Evolutionary conservation across 306 rosid genomes (phyloP), one percentile per base, ranked within the genome.

Genomic region (Medicago arabica): DNA sequence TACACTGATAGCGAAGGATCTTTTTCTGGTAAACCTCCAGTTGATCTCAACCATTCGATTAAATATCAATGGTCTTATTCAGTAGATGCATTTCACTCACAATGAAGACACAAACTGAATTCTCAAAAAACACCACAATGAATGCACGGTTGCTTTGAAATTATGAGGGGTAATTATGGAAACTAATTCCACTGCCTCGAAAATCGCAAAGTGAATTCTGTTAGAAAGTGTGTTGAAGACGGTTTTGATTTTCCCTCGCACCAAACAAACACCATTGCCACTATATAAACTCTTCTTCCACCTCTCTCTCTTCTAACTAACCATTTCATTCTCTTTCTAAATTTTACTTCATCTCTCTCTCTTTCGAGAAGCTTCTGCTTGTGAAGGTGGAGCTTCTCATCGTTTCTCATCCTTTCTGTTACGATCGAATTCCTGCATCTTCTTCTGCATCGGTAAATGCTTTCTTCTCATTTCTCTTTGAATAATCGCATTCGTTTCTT

Each of bases 171-270:
- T 12, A 74, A 14, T 51, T 28, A 19, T 7, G 83, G 68, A 61
- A 83, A 38, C 2, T 1, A 38, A 0, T 4, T 49, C 3, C 6
- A 41, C 14, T 1, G 68, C 61, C 47, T 47, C 8, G 8, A 47
- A 77, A 72, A 18, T 12, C 6, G 54, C 70, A 41, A 66, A 13
- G 64, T 36, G 74, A 63, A 63, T 83, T 83, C 80, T 78, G 86
- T 83, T 78, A 78, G 80, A 74, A 67, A 74, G 72, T 46, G 86
- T 83, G 86, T 74, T 68, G 34, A 60, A 60, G 77, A 83, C 86
- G 77, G 86, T 83, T 82, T 69, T 78, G 77, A 83, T 83, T 82
- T 69, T 78, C 79, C 51, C 80, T 67, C 55, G 77, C 86, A 83
- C 86, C 86, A 83, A 78, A 82, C 88, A 67, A 57, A 74, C 64